These are phyloP conservation scores for Verticillium tricorpus DNA, from an alignment of 2,329 filamentous ascomycete genomes.

Conservation along the genomic window DNA sequence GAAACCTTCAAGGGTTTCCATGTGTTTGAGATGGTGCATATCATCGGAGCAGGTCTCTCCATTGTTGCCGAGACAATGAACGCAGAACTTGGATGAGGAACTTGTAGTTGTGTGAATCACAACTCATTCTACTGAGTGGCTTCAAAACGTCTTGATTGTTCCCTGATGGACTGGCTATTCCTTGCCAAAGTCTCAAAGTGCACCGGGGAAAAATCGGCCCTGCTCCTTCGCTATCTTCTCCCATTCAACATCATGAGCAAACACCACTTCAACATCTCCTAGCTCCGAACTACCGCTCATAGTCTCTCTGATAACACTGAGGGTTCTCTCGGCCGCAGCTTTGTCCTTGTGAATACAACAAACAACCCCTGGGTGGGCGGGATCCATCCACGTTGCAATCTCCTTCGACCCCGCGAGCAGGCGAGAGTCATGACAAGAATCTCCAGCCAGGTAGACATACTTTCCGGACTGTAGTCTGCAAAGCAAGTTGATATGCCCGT, in stretches of 20 bases:
- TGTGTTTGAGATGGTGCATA: constrained; percentile 20
- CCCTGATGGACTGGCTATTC: too few species aligned
- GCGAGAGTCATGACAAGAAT: constrained; percentile 3
- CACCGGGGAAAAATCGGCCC: neutral
- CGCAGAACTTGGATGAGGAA: neutral
- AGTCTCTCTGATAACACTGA: neutral
- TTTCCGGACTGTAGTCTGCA: neutral
- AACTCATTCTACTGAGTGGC: too few species aligned
- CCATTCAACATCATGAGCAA: neutral
- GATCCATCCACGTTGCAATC: constrained; percentile 1
- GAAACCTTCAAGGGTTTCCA: constrained; percentile 22
- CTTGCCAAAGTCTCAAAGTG: too few species aligned
- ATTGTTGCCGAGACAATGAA: constrained; percentile 6
- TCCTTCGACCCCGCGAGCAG: neutral
- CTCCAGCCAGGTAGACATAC: neutral
- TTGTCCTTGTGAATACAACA: constrained; percentile 4
- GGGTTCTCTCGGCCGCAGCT: neutral
- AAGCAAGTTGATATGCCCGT: neutral
- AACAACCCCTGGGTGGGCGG: neutral
- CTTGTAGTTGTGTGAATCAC: too few species aligned
- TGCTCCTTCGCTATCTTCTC: neutral
- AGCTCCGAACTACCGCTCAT: neutral
- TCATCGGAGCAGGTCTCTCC: constrained; percentile 14
- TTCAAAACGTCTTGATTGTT: too few species aligned
- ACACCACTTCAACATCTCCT: neutral